These are phyloP conservation scores for Adenanthera pavonina DNA, from an alignment of 306 rosid species.

Conservation along the genomic window DNA sequence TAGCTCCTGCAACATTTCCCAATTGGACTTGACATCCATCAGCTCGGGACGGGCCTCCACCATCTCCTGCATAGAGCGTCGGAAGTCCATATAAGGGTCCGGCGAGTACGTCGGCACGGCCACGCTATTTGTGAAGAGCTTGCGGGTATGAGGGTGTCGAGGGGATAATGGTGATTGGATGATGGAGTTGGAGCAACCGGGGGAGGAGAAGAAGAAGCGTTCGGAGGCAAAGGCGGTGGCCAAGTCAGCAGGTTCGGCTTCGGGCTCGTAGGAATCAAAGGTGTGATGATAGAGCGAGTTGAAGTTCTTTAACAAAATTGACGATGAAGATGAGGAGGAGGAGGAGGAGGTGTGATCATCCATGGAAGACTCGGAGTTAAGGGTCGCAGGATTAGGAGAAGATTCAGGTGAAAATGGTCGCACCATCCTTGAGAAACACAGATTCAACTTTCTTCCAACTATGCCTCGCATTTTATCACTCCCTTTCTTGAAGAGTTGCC, in stretches of 20 bases:
- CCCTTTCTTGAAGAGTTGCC: neutral
- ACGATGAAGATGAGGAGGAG: neutral
- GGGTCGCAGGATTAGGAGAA: slow-evolving; percentile 30
- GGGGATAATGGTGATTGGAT: slow-evolving; percentile 41
- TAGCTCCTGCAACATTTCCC: slow-evolving; percentile 84
- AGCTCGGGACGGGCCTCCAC: slow-evolving; percentile 79
- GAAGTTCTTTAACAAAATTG: slow-evolving; percentile 65
- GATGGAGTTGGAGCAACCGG: slow-evolving; percentile 88
- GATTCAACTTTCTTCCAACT: slow-evolving; percentile 54
- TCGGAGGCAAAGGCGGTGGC: slow-evolving; percentile 81
- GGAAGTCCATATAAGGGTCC: slow-evolving; percentile 84
- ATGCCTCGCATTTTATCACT: slow-evolving; percentile 55
- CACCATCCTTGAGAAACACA: slow-evolving; percentile 70
- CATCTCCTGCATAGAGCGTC: slow-evolving; percentile 94
- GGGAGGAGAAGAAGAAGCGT: slow-evolving; percentile 94
- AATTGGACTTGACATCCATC: slow-evolving; percentile 59
- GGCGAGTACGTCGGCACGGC: slow-evolving; percentile 82
- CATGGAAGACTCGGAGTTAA: slow-evolving; percentile 8
- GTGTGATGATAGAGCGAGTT: slow-evolving; percentile 81
- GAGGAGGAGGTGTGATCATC: neutral
- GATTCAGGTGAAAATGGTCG: slow-evolving; percentile 40
- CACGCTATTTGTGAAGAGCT: slow-evolving; percentile 60
- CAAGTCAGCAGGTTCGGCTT: slow-evolving; percentile 46
- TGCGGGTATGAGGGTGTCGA: neutral
- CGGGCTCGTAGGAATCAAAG: neutral